Base-by-base conservation (phyloP, 83 land plant genomes). In the Thuja plicata region DNA sequence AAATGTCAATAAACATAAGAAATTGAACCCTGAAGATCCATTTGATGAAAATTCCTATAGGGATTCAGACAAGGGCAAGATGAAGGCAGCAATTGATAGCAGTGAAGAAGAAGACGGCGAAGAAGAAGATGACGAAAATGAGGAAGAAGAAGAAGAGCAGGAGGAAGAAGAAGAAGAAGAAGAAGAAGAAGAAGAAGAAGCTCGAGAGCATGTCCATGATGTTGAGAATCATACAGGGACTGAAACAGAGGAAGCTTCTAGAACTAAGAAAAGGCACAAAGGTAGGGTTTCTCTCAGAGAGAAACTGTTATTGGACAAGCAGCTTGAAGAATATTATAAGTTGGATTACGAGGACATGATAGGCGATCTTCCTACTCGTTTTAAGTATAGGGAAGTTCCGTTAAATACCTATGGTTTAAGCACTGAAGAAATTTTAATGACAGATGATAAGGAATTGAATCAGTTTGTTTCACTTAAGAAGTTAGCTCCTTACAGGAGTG, bases 291-390 rank as follows among this genome's bases (percentile, higher is more conserved):
- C 98, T 27, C 90, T 91, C 13, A 86, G 89, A 74, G 95, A 95
- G 86, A 97, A 94, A 88, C 89, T 92, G 15, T 94, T 87, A 3
- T 85, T 94, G 88, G 93, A 94, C 37, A 92, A 93, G 92, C 93
- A 95, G 35, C 43, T 93, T 88, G 99, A 98, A 57, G 99, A 96
- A 48, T 93, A 92, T 82, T 95, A 96, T 88, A 98, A 96, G 90
- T 89, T 98, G 89, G 99, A 98, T 84, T 97, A 97, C 90, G 99
- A 98, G 89, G 99, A 94, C 86, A 91, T 95, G 43, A 93, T 98
- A 86, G 99, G 99, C 38, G 99, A 97, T 91, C 46, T 98, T 91
- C 98, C 96, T 13, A 98, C 99, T 10, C 88, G 99, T 86, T 98
- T 98, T 87, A 96, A 94, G 92, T 98, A 98, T 81, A 88, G 89